A percentile compares a stretch with the other conserved stretches of the same genome.
phyloP scores from a whole-genome alignment of 139 green algal species.

The Marvania coccoides region DNA sequence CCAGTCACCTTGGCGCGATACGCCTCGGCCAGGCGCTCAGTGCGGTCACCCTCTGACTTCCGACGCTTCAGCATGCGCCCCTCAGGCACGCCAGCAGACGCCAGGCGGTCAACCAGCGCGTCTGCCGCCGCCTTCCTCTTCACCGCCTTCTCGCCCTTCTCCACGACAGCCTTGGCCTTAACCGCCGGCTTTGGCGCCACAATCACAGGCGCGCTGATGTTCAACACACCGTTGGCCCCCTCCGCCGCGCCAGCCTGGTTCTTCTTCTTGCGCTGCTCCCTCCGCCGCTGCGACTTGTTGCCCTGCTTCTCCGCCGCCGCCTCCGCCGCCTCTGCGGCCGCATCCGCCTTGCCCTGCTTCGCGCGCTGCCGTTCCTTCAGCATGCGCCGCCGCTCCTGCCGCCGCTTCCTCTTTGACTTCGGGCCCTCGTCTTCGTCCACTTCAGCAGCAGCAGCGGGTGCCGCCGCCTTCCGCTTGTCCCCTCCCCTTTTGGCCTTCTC shows the following conservation, averaged over 20 bases:
- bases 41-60: not conserved
- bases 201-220: not conserved
- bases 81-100: not conserved
- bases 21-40: not conserved
- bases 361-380: constrained; percentile 19
- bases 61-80: not conserved
- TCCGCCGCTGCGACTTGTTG: constrained; percentile 8
- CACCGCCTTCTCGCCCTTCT: constrained; percentile 10
- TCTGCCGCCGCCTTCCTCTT: constrained; percentile 20
- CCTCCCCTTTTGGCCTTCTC: not conserved
- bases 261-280: constrained; percentile 15
- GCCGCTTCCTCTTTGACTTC: constrained; percentile 27
- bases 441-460: not conserved
- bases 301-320: not conserved
- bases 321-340: not conserved
- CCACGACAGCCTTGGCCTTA: not conserved
- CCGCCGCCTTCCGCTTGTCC: not conserved
- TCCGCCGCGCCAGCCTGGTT: not conserved
- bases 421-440: not conserved
- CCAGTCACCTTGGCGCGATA: not conserved
- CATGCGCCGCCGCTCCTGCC: constrained; percentile 9
- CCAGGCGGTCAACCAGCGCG: constrained; percentile 10
- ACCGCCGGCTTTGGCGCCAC: too few relatives aligned
- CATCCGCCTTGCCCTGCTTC: not conserved
- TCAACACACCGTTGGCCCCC: not conserved